These are phyloP conservation scores for Capronia coronata DNA, from an alignment of 2,329 filamentous ascomycete genomes.

Conservation along the genomic window DNA sequence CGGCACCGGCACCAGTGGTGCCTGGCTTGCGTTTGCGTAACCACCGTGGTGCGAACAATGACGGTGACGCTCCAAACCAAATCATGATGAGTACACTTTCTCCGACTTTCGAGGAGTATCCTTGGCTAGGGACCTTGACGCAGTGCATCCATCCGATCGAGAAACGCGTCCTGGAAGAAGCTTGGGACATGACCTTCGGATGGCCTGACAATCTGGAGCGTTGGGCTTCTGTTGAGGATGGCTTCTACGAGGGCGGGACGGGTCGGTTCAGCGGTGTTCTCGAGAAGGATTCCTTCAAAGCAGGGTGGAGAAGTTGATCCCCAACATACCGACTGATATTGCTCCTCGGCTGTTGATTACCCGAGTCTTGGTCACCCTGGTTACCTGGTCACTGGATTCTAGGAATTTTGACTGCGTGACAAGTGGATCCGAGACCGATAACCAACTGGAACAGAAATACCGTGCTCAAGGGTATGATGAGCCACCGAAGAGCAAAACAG, in stretches of 20 bases:
- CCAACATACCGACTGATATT: too few species aligned
- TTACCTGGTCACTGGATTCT: too few species aligned
- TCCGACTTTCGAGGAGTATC: slow-evolving; percentile 10
- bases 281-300: slow-evolving; percentile 2
- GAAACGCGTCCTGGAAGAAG: slow-evolving; percentile 27
- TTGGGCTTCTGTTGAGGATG: slow-evolving; percentile 29
- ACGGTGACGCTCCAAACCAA: not conserved
- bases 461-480: too few species aligned
- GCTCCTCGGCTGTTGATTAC: too few species aligned
- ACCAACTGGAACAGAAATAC: too few species aligned
- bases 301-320: too few species aligned
- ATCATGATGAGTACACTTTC: slow-evolving; percentile 14
- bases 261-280: slow-evolving; percentile 31
- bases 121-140: slow-evolving; percentile 29
- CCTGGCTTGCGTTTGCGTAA: not conserved
- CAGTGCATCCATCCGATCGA: slow-evolving; percentile 30
- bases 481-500: too few species aligned
- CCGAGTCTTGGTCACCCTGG: too few species aligned
- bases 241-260: slow-evolving; percentile 30
- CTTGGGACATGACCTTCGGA: slow-evolving; percentile 29
- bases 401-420: too few species aligned
- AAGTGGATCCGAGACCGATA: too few species aligned
- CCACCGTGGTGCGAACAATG: not conserved
- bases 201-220: slow-evolving; percentile 26
- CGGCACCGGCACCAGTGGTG: not conserved